These are phyloP conservation scores for Saturnispora quitensis DNA, from an alignment of 805 yeast genomes.

Conservation along the genomic window DNA sequence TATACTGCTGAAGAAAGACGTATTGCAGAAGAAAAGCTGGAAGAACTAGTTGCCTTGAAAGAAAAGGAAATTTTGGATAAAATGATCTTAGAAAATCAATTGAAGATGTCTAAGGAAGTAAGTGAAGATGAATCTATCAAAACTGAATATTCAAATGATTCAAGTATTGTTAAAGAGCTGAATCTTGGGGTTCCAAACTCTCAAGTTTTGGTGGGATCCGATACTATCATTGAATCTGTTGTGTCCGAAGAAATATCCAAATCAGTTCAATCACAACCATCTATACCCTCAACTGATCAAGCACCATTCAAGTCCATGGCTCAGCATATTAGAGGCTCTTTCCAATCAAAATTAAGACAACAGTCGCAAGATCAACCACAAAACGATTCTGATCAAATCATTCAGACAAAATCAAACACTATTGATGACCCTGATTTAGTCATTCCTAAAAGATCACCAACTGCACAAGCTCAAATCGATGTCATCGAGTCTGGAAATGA, in stretches of 20 bases:
- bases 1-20: slow-evolving; percentile 21
- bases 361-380: background rate
- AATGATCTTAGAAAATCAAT: slow-evolving; percentile 16
- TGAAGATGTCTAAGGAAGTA: slow-evolving; percentile 10
- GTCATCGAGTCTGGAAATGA: background rate
- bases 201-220: background rate
- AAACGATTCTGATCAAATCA: background rate
- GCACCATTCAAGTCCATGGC: slow-evolving; percentile 30
- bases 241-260: background rate
- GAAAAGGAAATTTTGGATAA: slow-evolving; percentile 23
- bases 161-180: background rate
- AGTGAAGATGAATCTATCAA: slow-evolving; percentile 1
- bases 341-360: slow-evolving; percentile 7
- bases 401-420: background rate
- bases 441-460: slow-evolving; percentile 28
- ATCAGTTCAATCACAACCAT: background rate
- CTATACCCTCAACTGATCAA: background rate
- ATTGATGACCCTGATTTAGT: slow-evolving; percentile 5
- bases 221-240: background rate
- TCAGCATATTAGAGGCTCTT: slow-evolving; percentile 34
- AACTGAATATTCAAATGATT: slow-evolving; percentile 3
- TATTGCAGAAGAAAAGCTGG: slow-evolving; percentile 22
- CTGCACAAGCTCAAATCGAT: slow-evolving; percentile 11
- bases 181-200: background rate
- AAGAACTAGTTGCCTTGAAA: slow-evolving; percentile 19